Base-by-base conservation (phyloP, 352 stramenopile genomes). In the Phytophthora multivora region DNA sequence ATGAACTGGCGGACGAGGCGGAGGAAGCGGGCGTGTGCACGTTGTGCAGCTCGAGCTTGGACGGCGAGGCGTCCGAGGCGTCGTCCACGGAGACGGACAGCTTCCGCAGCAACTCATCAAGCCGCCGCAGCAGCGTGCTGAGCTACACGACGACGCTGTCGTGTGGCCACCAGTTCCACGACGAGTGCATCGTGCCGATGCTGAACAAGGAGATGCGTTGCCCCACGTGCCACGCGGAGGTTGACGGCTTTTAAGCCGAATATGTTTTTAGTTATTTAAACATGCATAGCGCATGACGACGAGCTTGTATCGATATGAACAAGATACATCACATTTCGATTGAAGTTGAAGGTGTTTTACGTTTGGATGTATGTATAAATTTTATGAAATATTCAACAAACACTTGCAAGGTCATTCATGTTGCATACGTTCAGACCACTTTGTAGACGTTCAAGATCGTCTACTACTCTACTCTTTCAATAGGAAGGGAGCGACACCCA, bases 141-240 rank as follows among this genome's bases (percentile, higher is more conserved):
- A 40, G 35, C 35, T 40, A 40, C 35, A 40, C 35, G 13, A 40
- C 35, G 35, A 40, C 35, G 6, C 10, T 40, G 35, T 40, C 35
- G n/a, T 40, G 35, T 7, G 35, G 35, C 35, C 35, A 40, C 35
- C 35, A 40, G n/a, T 40, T 40, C 35, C 35, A 40, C n/a, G 35
- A 40, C 15, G 35, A 40, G 35, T 88, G 78, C 65, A 81, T 86
- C 49, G 45, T 88, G 33, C 12, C 59, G 33, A 73, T 75, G 58
- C 68, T 88, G 30, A 88, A 88, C 65, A 66, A 77, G 51, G 54
- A 64, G 33, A 66, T 86, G 58, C 43, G 26, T 5, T 88, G 78
- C 43, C 78, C 75, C 7, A 66, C 75, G 25, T 86, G 75, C 45
- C 69, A 45, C 19, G 33, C 48, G 4, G 18, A 47, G 59, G 46